Percentiles rank a stretch among this genome's conserved stretches.
These are phyloP conservation scores for Pogostemon cablin DNA, from an alignment of 257 asterid species.

Conservation along the genomic window DNA sequence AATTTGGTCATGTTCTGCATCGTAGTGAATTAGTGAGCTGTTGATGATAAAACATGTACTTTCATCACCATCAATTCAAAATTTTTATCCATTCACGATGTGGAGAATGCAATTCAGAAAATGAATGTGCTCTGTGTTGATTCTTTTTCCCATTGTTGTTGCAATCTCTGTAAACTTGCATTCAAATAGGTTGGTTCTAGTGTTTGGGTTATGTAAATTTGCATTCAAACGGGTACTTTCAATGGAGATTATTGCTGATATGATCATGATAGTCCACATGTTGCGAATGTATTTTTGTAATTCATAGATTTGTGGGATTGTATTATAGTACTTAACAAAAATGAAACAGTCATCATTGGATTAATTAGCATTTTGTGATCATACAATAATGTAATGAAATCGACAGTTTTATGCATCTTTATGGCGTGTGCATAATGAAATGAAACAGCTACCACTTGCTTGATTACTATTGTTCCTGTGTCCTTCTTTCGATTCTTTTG, in stretches of 20 bases:
- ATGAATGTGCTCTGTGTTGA: slow-evolving; percentile 8
- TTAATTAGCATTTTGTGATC: background rate
- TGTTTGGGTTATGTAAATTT: background rate
- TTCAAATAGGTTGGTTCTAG: background rate
- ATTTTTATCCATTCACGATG: background rate
- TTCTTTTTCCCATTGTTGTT: background rate
- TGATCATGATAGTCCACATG: background rate
- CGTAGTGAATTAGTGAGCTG: slow-evolving; percentile 2
- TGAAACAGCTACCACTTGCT: background rate
- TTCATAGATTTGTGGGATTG: background rate
- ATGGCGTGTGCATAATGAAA: slow-evolving; percentile 4
- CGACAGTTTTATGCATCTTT: slow-evolving; percentile 7
- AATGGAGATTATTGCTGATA: background rate
- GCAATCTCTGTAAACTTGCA: background rate
- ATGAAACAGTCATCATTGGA: background rate
- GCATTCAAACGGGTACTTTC: background rate
- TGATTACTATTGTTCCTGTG: background rate
- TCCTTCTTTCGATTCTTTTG: background rate
- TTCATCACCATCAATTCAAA: background rate
- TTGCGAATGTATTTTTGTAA: background rate
- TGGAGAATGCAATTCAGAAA: background rate
- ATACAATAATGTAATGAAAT: background rate
- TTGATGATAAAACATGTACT: background rate
- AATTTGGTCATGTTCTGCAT: background rate
- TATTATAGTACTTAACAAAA: background rate